Evolutionary conservation across 257 asterid species (phyloP), one percentile per base, ranked within the genome.

Genomic region (Fraxinus excelsior): DNA sequence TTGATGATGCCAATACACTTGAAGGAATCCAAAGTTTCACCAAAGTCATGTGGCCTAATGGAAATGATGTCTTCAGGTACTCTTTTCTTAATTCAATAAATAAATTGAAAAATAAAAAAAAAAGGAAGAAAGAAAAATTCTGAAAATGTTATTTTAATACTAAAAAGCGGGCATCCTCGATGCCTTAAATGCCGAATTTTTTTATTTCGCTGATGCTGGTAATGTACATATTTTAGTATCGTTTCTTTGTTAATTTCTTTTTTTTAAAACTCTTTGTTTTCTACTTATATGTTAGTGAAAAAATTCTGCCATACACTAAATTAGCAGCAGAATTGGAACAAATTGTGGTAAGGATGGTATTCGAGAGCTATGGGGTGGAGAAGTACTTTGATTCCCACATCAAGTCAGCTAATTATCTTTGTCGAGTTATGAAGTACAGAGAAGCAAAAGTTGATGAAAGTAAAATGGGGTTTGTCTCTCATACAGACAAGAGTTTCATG

Each of bases 401-500:
- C 5, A 56, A 72, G 21, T 76, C 88, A 26, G 85, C 81, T 0
- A 86, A 81, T 74, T 92, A 89, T 74, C 83, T 92, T 0, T 78
- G 86, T 62, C 81, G 95, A 70, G 91, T 92, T 16, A 91, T 89
- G 91, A 91, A 85, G 80, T 92, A 92, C 42, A 85, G 83, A 49
- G 89, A 71, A 76, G 84, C 92, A 8, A 69, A 76, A 77, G 29
- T 2, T 8, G 7, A 65, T 51, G 96, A 92, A 56, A 78, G 19
- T 58, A 91, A 76, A 16, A 51, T 88, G 82, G 97, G 92, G 4
- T 84, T 89, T 51, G 93, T 89, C 28, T 66, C 93, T 0, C 97
- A 92, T 70, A 92, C 97, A 0, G 97, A 92, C 80, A 92, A 92
- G 82, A 86, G 92, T 10, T 92, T 92, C 28, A 86, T 92, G 92